phyloP scores from a whole-genome alignment of 768 basidiomycete genomes.

The Psilocybe tampanensis region DNA sequence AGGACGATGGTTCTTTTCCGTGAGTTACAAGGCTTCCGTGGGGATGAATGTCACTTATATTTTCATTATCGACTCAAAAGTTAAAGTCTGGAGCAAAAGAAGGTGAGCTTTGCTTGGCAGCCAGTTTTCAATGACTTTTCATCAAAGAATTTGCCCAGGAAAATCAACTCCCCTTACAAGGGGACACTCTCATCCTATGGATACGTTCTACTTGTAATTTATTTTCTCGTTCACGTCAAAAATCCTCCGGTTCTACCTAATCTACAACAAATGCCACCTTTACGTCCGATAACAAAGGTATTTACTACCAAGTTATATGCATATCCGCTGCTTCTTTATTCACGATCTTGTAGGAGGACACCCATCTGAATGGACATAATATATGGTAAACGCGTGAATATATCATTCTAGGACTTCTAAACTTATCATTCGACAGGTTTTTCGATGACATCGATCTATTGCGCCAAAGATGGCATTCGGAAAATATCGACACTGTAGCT shows the following conservation, averaged over 20 bases:
- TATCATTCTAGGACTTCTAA: constrained; percentile 3
- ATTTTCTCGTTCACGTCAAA: constrained; percentile 97
- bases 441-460: constrained; percentile 97
- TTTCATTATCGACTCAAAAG: constrained; percentile 40
- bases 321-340: constrained; percentile 7
- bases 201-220: constrained; percentile 96
- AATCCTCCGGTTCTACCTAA: constrained; percentile 96
- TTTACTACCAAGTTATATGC: constrained; percentile 17
- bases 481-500: constrained; percentile 89
- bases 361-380: constrained; percentile 78
- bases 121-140: not conserved
- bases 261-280: constrained; percentile 91
- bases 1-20: constrained; percentile 94
- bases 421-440: constrained; percentile 58
- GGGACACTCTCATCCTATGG: constrained; percentile 97
- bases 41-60: constrained; percentile 14
- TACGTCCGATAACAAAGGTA: constrained; percentile 83
- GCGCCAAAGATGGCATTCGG: constrained; percentile 91
- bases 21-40: constrained; percentile 48
- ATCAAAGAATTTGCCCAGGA: constrained; percentile 44
- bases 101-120: constrained; percentile 49
- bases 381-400: constrained; percentile 56
- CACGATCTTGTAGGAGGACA: constrained; percentile 61
- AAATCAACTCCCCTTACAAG: constrained; percentile 98
- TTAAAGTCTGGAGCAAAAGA: constrained; percentile 99